These are phyloP conservation scores for Cercospora sp. DNA, from an alignment of 2,329 filamentous ascomycete species.

Conservation along the genomic window DNA sequence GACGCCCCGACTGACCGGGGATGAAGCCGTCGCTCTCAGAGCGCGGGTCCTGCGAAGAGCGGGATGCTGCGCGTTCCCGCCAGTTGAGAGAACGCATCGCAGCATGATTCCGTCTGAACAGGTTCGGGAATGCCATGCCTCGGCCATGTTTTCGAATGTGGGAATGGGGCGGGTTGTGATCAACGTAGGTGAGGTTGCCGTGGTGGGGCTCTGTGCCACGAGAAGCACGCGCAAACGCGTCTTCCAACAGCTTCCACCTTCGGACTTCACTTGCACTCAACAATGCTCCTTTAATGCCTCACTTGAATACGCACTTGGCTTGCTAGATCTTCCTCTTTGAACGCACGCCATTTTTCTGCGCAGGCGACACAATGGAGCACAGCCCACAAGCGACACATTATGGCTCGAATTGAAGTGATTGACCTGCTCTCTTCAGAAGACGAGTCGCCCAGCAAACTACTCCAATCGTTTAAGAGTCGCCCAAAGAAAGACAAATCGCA, in stretches of 20 bases:
- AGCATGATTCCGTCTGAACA: too few species aligned
- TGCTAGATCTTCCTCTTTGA: not conserved
- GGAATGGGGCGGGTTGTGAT: too few species aligned
- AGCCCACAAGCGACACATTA: not conserved
- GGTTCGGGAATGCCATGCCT: too few species aligned
- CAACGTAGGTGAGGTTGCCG: too few species aligned
- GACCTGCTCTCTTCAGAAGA: constrained; percentile 18
- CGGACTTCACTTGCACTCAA: not conserved
- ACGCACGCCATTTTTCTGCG: not conserved
- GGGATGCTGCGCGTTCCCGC: too few species aligned
- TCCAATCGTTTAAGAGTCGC: constrained; percentile 9
- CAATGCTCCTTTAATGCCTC: not conserved
- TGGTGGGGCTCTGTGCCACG: not conserved
- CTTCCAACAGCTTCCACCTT: not conserved
- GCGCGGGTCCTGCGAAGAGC: too few species aligned
- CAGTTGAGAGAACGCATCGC: too few species aligned
- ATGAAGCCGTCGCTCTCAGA: too few species aligned
- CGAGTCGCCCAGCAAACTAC: constrained; percentile 16
- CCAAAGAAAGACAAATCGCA: not conserved
- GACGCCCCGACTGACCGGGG: too few species aligned
- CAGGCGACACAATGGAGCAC: not conserved
- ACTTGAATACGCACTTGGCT: not conserved
- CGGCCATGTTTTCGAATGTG: too few species aligned
- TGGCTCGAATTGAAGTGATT: constrained; percentile 14
- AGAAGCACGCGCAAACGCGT: not conserved